phyloP scores from a whole-genome alignment of 768 basidiomycete genomes.

The Calvatia gigantea region DNA sequence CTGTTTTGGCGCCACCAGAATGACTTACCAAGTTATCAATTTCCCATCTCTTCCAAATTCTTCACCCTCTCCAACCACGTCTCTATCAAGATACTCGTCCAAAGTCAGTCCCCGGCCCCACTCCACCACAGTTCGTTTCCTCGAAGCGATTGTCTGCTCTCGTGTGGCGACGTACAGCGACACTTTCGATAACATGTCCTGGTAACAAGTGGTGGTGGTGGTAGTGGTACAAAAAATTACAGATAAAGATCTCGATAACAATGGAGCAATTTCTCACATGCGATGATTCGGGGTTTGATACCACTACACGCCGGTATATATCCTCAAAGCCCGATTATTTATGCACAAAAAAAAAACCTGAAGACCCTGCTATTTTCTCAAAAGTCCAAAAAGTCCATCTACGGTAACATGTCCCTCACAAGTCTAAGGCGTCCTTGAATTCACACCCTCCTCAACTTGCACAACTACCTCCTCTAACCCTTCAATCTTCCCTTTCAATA shows the following conservation, averaged over 20 bases:
- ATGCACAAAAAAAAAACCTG: neutral
- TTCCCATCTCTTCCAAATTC: conserved; percentile 44
- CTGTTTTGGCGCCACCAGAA: neutral
- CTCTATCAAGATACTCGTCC: conserved; percentile 43
- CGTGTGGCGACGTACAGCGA: conserved; percentile 35
- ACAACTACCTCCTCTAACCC: conserved; percentile 89
- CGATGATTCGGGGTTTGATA: neutral
- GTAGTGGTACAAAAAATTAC: neutral
- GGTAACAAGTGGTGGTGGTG: neutral
- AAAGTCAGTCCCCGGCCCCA: conserved; percentile 43
- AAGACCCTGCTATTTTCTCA: neutral
- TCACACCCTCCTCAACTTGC: conserved; percentile 59
- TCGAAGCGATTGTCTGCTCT: conserved; percentile 40
- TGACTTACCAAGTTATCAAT: conserved; percentile 46
- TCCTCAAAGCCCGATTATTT: neutral
- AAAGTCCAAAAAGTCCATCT: neutral
- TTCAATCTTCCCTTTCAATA: conserved; percentile 68
- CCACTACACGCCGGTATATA: neutral
- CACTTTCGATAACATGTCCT: conserved; percentile 6
- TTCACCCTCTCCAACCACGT: conserved; percentile 33
- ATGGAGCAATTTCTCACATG: conserved; percentile 9
- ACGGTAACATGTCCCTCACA: neutral
- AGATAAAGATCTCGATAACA: neutral
- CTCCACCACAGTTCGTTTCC: conserved; percentile 23
- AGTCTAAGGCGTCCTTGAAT: neutral